Percentiles rank a stretch among this genome's conserved stretches.
Conservation (phyloP, 768 basidiomycete genomes). For the Cytidiella melzeri region DNA sequence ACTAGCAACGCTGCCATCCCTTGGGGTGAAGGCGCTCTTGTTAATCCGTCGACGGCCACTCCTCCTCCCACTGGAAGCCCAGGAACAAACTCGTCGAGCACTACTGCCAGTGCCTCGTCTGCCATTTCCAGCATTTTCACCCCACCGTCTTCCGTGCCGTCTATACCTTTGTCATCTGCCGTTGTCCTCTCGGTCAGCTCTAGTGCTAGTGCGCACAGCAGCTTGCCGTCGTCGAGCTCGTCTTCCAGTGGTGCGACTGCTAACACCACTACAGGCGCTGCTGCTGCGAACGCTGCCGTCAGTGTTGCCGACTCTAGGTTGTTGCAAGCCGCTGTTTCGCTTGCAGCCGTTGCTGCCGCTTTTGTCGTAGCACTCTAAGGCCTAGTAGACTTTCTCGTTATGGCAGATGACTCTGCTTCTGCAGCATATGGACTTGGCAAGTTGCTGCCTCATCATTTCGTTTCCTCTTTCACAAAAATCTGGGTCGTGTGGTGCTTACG, state of each 20-base stretch:
- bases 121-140: slow-evolving; percentile 1
- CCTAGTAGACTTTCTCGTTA: too few species aligned
- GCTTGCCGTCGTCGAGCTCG: background rate
- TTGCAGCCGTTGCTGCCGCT: slow-evolving; percentile 17
- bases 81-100: slow-evolving; percentile 2
- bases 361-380: slow-evolving; percentile 19
- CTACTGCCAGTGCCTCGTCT: slow-evolving; percentile 7
- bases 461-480: too few species aligned
- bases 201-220: background rate
- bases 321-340: slow-evolving; percentile 17
- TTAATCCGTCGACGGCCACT: slow-evolving; percentile 32
- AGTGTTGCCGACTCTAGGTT: slow-evolving; percentile 12
- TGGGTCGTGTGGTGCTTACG: too few species aligned
- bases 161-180: background rate
- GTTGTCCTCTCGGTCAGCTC: slow-evolving; percentile 2
- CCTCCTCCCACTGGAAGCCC: slow-evolving; percentile 18
- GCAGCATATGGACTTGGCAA: too few species aligned
- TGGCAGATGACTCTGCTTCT: too few species aligned
- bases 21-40: slow-evolving; percentile 62
- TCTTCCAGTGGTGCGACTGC: slow-evolving; percentile 1
- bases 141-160: slow-evolving; percentile 4
- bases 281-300: slow-evolving; percentile 8
- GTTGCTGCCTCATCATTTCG: too few species aligned
- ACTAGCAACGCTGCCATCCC: slow-evolving; percentile 35
- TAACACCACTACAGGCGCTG: slow-evolving; percentile 6